These are phyloP conservation scores for Calonectria ilicicola DNA, from an alignment of 2,329 filamentous ascomycete species.

Conservation along the genomic window DNA sequence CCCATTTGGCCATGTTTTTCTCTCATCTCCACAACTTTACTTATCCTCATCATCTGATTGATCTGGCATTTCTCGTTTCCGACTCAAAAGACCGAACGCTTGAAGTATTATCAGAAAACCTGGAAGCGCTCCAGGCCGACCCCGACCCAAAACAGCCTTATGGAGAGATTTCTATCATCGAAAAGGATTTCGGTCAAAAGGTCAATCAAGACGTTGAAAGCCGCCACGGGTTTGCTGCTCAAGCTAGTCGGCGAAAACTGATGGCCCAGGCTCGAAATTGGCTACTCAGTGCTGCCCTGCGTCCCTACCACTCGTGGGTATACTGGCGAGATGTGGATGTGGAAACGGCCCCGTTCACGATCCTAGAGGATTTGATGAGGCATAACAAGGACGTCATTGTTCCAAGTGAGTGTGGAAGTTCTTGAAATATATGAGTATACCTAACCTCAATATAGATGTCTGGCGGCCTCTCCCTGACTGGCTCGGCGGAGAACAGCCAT, in stretches of 20 bases:
- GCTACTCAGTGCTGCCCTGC: conserved; percentile 91
- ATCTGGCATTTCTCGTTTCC: conserved; percentile 95
- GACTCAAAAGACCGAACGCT: conserved; percentile 96
- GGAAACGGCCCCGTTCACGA: conserved; percentile 95
- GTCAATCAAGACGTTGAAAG: conserved; percentile 98
- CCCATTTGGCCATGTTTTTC: conserved; percentile 98
- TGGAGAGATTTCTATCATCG: conserved; percentile 96
- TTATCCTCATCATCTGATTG: conserved; percentile 96
- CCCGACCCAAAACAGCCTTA: conserved; percentile 85
- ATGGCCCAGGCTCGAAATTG: conserved; percentile 99
- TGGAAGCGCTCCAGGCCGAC: conserved; percentile 84
- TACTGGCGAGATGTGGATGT: conserved; percentile 99
- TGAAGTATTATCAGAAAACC: conserved; percentile 76
- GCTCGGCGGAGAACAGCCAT: conserved; percentile 98
- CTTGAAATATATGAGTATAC: neutral
- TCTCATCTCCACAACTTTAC: conserved; percentile 96
- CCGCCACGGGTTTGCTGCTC: conserved; percentile 95
- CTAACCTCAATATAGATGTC: conserved; percentile 74
- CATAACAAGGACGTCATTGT: conserved; percentile 99
- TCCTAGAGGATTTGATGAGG: conserved; percentile 96
- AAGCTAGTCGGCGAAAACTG: conserved; percentile 91
- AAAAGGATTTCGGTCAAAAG: conserved; percentile 98
- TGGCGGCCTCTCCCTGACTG: conserved; percentile 99
- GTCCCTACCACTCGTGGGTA: conserved; percentile 98
- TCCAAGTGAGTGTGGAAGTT: conserved; percentile 77